These are phyloP conservation scores for Dothiorella sarmentorum DNA, from an alignment of 2,329 filamentous ascomycete species.

Conservation along the genomic window DNA sequence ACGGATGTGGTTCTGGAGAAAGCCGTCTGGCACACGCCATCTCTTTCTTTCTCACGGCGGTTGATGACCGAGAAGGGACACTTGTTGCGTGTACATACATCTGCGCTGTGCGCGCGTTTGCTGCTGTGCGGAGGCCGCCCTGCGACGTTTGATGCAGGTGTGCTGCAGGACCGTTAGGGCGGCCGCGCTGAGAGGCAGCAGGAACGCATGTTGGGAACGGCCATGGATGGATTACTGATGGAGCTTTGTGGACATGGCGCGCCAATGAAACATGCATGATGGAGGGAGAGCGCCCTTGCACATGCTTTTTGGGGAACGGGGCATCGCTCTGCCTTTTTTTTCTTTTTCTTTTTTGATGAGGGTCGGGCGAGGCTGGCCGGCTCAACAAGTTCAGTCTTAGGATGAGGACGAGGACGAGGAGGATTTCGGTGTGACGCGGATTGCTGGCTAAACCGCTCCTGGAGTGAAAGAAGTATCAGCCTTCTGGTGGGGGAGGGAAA, in stretches of 20 bases:
- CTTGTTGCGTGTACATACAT: background rate
- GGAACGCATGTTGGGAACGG: background rate
- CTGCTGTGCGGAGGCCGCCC: background rate
- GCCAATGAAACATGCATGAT: conserved; percentile 11
- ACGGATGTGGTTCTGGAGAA: conserved; percentile 5
- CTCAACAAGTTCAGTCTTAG: background rate
- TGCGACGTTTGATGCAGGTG: background rate
- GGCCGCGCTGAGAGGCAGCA: background rate
- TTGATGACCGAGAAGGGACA: background rate
- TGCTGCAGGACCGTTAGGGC: background rate
- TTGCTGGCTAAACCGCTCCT: background rate
- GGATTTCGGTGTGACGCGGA: conserved; percentile 11
- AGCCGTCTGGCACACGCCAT: background rate
- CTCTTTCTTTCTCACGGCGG: background rate
- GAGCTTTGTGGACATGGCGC: background rate
- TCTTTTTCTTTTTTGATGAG: background rate
- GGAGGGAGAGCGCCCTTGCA: conserved; percentile 6
- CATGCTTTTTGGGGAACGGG: conserved; percentile 4
- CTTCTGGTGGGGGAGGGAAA: background rate
- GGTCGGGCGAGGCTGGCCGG: background rate
- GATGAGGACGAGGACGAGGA: background rate
- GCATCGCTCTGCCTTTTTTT: too few relatives aligned
- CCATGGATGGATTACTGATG: background rate
- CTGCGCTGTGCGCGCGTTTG: background rate
- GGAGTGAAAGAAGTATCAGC: background rate